These are phyloP conservation scores for Globisporangium okanoganense DNA, from an alignment of 352 stramenopile genomes.

Conservation along the genomic window DNA sequence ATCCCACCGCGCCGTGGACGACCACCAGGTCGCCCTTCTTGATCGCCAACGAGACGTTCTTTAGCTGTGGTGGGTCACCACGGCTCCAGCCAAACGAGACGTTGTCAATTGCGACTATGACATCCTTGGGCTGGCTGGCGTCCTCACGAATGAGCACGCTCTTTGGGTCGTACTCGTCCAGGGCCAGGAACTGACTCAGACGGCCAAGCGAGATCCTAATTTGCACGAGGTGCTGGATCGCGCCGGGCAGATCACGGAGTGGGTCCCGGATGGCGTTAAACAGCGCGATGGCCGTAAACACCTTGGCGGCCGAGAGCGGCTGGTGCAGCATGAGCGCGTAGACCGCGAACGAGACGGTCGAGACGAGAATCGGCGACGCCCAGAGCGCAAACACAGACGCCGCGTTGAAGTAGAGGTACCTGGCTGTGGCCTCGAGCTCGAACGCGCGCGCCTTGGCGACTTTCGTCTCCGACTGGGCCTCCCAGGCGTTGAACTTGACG, in stretches of 20 bases:
- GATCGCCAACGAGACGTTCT: background rate
- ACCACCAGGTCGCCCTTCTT: background rate
- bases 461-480: background rate
- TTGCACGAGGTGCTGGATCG: slow-evolving; percentile 34
- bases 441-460: slow-evolving; percentile 20
- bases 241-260: slow-evolving; percentile 25
- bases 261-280: slow-evolving; percentile 42
- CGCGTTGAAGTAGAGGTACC: slow-evolving; percentile 49
- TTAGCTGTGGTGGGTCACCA: background rate
- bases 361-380: slow-evolving; percentile 36
- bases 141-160: background rate
- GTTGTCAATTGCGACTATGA: background rate
- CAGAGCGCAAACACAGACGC: slow-evolving; percentile 57
- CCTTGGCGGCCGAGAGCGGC: slow-evolving; percentile 35
- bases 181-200: slow-evolving; percentile 28
- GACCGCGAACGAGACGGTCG: slow-evolving; percentile 35
- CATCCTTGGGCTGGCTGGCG: background rate
- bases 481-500: slow-evolving; percentile 49
- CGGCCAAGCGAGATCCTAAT: slow-evolving; percentile 31
- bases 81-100: background rate
- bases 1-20: background rate
- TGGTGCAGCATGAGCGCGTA: slow-evolving; percentile 34
- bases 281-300: slow-evolving; percentile 44
- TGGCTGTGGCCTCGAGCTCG: slow-evolving; percentile 23
- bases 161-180: background rate